Evolutionary conservation across 2,329 filamentous ascomycete genomes (phyloP), one percentile per base, ranked within the genome.

Genomic region (Aplosporella prunicola): DNA sequence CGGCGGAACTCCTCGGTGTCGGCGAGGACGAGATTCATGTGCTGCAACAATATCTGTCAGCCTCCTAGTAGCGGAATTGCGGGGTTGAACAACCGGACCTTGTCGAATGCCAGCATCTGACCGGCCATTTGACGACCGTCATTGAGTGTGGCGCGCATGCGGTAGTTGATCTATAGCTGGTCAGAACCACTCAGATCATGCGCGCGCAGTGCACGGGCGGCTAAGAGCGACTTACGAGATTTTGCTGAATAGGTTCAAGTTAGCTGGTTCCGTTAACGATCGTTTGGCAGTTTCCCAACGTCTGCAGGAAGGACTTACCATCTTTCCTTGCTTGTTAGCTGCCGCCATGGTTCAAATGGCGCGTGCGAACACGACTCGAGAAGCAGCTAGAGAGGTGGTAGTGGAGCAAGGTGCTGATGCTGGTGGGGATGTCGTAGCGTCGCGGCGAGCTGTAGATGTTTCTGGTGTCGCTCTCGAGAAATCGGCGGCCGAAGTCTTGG

Each of bases 21-120:
- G 64, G 89, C 91, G 45, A 98, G 82, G 45, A 98, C 91, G 48
- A 98, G 77, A 63, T 98, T 98, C 91, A 98, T 98, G 66, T 98
- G 91, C 87, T 93, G 48, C 5, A 36, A 57, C 14, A 9, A 10
- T 2, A n/a, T 3, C n/a, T n/a, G n/a, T n/a, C n/a, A n/a, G n/a
- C 20, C 58, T 49, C 18, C 33, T 14, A 13, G 22, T n/a, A n/a
- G n/a, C n/a, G n/a, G n/a, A n/a, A n/a, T n/a, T n/a, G 23, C 32
- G 10, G 24, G 29, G n/a, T 11, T 9, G 22, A 15, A 14, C 16
- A 26, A 10, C 39, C 47, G 39, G 65, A 89, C 86, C 77, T 96
- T 96, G 65, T 98, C 91, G 56, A 96, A 98, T 38, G 91, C 91
- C 50, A 98, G 76, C 85, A 98, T 94, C 64, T 96, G 87, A 45